Evolutionary conservation across 352 stramenopile species (phyloP).

Genomic region (Phytophthora tentaculata): DNA sequence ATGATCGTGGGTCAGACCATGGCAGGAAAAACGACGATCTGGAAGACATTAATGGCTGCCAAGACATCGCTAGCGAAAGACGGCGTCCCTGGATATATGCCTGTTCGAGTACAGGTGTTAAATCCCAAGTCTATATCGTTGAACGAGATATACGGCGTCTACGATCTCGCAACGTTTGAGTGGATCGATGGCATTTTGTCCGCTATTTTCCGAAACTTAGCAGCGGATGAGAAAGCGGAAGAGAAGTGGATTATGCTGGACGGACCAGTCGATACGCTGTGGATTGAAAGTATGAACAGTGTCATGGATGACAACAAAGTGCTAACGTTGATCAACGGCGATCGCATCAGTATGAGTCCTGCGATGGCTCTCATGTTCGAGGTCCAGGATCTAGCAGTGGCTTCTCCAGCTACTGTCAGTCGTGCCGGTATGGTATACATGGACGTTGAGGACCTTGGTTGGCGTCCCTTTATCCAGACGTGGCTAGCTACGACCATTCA

Average conservation of each 20-base stretch:
- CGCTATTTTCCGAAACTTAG: constrained; percentile 80
- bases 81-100: constrained; percentile 72
- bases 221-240: constrained; percentile 76
- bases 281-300: constrained; percentile 92
- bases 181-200: constrained; percentile 89
- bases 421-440: constrained; percentile 96
- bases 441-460: constrained; percentile 85
- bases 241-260: constrained; percentile 92
- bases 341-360: constrained; percentile 86
- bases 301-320: constrained; percentile 92
- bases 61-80: constrained; percentile 85
- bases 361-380: constrained; percentile 95
- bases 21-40: constrained; percentile 90
- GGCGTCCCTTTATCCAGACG: constrained; percentile 78
- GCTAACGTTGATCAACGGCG: constrained; percentile 86
- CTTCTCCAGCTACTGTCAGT: constrained; percentile 94
- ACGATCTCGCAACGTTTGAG: constrained; percentile 87
- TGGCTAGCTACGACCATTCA: constrained; percentile 75
- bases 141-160: constrained; percentile 92
- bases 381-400: constrained; percentile 94
- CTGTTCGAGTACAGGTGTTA: constrained; percentile 86
- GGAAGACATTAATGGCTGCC: constrained; percentile 76
- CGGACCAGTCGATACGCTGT: constrained; percentile 87
- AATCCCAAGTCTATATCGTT: constrained; percentile 92
- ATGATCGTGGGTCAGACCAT: constrained; percentile 95